Evolutionary conservation across 2,329 filamentous ascomycete species (phyloP).

Genomic region (Teratosphaeria epicoccoides): DNA sequence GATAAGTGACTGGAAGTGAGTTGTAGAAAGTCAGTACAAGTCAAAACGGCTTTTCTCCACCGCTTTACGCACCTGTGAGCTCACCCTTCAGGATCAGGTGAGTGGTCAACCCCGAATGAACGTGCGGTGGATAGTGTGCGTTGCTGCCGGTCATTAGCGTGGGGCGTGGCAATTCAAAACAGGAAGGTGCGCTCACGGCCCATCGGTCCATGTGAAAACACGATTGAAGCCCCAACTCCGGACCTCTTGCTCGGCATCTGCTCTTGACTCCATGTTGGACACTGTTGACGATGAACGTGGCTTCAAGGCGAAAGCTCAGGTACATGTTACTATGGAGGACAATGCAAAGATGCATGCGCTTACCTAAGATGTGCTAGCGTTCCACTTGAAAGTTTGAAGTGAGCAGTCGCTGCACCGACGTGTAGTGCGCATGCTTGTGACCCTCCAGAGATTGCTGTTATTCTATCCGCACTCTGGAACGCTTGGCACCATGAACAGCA

Average conservation of each 20-base stretch:
- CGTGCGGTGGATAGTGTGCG: slow-evolving; percentile 57
- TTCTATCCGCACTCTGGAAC: not conserved
- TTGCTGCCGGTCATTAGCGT: slow-evolving; percentile 38
- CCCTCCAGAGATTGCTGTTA: too few relatives aligned
- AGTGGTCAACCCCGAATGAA: slow-evolving; percentile 53
- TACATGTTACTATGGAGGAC: too few relatives aligned
- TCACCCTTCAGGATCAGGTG: slow-evolving; percentile 55
- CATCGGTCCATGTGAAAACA: slow-evolving; percentile 64
- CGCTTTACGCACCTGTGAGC: too few relatives aligned
- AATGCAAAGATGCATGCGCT: too few relatives aligned
- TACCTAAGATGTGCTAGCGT: too few relatives aligned
- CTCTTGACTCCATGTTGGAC: not conserved
- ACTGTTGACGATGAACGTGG: too few relatives aligned
- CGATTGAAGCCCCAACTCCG: slow-evolving; percentile 57
- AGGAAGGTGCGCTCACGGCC: slow-evolving; percentile 39
- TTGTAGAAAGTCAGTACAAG: too few relatives aligned
- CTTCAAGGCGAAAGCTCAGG: too few relatives aligned
- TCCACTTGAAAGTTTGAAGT: not conserved
- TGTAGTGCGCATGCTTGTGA: too few relatives aligned
- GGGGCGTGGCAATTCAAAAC: not conserved
- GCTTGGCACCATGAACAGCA: too few relatives aligned
- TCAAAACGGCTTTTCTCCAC: too few relatives aligned
- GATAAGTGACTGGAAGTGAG: slow-evolving; percentile 59
- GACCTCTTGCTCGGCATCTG: slow-evolving; percentile 47
- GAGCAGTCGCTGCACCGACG: too few relatives aligned